These are phyloP conservation scores for Exophiala sp. DNA, from an alignment of 2,329 filamentous ascomycete species.

Conservation along the genomic window DNA sequence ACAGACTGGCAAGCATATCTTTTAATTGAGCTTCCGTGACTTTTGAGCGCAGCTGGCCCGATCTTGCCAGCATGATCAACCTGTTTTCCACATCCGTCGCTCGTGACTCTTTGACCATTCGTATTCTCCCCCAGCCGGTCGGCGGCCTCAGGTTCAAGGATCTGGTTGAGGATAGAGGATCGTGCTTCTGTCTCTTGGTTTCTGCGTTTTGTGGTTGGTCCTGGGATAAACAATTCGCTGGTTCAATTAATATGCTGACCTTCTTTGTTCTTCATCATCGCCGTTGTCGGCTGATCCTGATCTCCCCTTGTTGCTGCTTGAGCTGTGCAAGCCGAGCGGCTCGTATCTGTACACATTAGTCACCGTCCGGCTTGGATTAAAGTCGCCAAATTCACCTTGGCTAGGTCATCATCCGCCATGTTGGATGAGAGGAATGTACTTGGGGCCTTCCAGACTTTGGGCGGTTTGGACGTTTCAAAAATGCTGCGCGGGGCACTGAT, in stretches of 20 bases:
- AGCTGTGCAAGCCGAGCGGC: conserved; percentile 90
- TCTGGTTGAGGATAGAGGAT: conserved; percentile 74
- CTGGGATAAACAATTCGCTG: too few species aligned
- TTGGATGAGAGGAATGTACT: conserved; percentile 11
- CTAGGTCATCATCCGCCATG: conserved; percentile 63
- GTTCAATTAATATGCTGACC: too few species aligned
- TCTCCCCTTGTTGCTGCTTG: conserved; percentile 61
- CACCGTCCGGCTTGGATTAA: conserved; percentile 10
- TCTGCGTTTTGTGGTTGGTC: conserved; percentile 25
- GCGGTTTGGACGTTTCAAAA: neutral
- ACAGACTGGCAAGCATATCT: conserved; percentile 62
- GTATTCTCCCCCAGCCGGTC: conserved; percentile 90
- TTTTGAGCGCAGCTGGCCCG: conserved; percentile 77
- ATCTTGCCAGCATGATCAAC: conserved; percentile 82
- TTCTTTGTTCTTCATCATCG: conserved; percentile 59
- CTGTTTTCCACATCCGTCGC: conserved; percentile 87
- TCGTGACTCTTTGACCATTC: conserved; percentile 87
- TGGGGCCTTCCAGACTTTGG: neutral
- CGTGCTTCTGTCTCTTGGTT: conserved; percentile 61
- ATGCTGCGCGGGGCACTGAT: conserved; percentile 10
- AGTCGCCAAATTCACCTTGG: conserved; percentile 45
- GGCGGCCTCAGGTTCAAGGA: conserved; percentile 87
- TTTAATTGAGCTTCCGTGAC: conserved; percentile 92
- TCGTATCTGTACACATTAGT: conserved; percentile 59
- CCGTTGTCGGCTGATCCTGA: conserved; percentile 46